Conservation (phyloP, 116 monocot genomes). For the Dioscorea cayenensis region DNA sequence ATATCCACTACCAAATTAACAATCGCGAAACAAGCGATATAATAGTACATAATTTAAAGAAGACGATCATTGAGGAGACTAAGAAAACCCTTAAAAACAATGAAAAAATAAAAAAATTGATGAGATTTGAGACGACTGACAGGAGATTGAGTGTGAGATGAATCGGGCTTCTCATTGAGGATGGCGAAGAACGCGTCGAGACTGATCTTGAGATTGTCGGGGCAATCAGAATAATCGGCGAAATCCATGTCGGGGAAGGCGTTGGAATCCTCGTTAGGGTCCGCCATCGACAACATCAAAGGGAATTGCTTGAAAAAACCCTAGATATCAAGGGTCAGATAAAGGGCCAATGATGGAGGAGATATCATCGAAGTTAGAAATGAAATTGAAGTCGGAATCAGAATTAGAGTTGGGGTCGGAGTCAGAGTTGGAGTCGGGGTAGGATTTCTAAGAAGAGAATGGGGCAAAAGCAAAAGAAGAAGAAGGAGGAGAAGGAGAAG, state of each 20-base stretch:
- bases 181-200: constrained; percentile 6
- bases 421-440: too few species aligned
- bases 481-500: too few species aligned
- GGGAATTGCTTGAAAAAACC: not conserved
- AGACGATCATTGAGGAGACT: not conserved
- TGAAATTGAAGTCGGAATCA: too few species aligned
- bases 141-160: not conserved
- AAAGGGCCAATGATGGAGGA: too few species aligned
- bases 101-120: not conserved
- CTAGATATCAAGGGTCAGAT: not conserved
- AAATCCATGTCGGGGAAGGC: not conserved
- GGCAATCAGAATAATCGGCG: constrained; percentile 1
- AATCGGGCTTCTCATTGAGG: constrained; percentile 5
- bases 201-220: not conserved
- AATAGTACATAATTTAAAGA: too few species aligned
- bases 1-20: too few species aligned
- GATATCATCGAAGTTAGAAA: too few species aligned
- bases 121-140: not conserved
- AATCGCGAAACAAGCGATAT: too few species aligned
- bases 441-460: too few species aligned
- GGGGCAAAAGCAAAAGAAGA: too few species aligned
- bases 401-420: too few species aligned
- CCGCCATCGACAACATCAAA: constrained; percentile 1
- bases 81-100: not conserved
- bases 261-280: not conserved